These are phyloP conservation scores for Rubroshorea leprosula DNA, from an alignment of 345 rosid genomes.

Conservation along the genomic window DNA sequence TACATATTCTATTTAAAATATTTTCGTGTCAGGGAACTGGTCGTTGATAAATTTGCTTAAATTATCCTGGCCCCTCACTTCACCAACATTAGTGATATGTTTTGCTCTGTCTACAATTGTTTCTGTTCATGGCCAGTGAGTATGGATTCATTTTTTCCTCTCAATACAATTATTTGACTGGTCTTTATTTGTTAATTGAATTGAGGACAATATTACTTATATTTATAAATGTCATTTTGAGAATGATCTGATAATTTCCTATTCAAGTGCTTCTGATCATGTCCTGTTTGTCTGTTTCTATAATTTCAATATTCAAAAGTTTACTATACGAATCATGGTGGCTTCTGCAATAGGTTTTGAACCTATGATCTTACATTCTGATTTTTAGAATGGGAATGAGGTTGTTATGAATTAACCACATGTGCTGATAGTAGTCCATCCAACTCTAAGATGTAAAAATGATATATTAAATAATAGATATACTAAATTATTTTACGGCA, in stretches of 20 bases:
- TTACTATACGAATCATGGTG: no score
- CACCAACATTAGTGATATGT: slow-evolving; percentile 40
- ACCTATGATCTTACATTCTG: no score
- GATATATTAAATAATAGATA: not conserved
- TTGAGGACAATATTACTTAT: no score
- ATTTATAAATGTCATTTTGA: no score
- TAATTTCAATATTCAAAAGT: no score
- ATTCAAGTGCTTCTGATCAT: no score
- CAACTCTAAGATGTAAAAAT: not conserved
- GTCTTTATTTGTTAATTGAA: no score
- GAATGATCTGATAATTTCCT: no score
- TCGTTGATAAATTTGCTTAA: slow-evolving; percentile 44
- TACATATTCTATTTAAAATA: slow-evolving; percentile 3
- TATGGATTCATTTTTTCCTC: slow-evolving; percentile 6
- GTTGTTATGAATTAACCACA: no score
- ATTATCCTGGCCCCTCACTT: slow-evolving; percentile 51
- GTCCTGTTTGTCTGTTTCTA: no score
- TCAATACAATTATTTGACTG: not conserved
- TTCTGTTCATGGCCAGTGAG: slow-evolving; percentile 46
- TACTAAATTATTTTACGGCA: not conserved
- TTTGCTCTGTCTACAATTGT: slow-evolving; percentile 29
- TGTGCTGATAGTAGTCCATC: not conserved
- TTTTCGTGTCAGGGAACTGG: slow-evolving; percentile 37
- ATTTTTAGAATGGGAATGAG: no score
- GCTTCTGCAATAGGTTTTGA: no score